phyloP scores from a whole-genome alignment of 2,329 filamentous ascomycete species.

The Sarocladium kiliense region DNA sequence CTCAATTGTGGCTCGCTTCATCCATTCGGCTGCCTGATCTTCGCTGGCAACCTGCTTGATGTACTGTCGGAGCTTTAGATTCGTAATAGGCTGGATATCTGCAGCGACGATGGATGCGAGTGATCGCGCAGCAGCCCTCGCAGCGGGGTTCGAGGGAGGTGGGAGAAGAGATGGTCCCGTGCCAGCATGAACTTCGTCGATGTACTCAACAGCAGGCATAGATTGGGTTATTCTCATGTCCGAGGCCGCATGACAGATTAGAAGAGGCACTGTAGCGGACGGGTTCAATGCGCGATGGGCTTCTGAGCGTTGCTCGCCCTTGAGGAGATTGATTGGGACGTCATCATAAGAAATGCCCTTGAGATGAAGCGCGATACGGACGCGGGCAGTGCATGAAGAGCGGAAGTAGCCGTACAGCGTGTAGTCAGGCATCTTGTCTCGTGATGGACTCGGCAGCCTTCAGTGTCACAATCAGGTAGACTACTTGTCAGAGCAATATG shows the following conservation, averaged over 20 bases:
- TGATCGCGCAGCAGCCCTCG: constrained; percentile 46
- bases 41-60: constrained; percentile 25
- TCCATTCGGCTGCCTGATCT: constrained; percentile 38
- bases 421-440: constrained; percentile 22
- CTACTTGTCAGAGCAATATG: no score
- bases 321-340: constrained; percentile 47
- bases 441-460: no score
- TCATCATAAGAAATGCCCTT: constrained; percentile 46
- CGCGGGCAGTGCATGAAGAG: constrained; percentile 56
- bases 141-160: constrained; percentile 27
- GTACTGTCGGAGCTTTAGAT: constrained; percentile 11
- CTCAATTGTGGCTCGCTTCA: constrained; percentile 41
- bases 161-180: constrained; percentile 38
- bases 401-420: constrained; percentile 56
- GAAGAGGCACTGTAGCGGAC: constrained; percentile 48
- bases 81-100: constrained; percentile 56
- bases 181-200: constrained; percentile 48
- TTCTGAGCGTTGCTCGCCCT: constrained; percentile 42
- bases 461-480: no score
- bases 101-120: constrained; percentile 48
- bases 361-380: constrained; percentile 54
- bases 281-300: constrained; percentile 46
- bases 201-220: constrained; percentile 55
- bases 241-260: constrained; percentile 31
- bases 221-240: constrained; percentile 48